Conservation (phyloP, 2,329 filamentous ascomycete species). For the Myriosclerotinia duriaeana region DNA sequence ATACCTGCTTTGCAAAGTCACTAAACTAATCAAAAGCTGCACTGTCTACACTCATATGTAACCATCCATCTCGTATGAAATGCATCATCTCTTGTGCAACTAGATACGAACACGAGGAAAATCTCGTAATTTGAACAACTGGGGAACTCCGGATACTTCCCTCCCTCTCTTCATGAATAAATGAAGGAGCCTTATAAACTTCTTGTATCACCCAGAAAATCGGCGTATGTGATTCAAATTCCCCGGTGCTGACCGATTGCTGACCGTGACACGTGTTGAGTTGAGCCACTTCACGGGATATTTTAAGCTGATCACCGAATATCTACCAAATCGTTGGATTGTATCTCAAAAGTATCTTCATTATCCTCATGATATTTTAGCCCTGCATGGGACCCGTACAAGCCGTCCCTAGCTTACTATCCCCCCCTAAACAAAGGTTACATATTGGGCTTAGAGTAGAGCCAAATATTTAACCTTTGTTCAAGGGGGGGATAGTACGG, state of each 20-base stretch:
- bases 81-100: neutral
- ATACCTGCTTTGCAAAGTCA: too few relatives aligned
- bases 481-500: too few relatives aligned
- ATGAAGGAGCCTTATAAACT: neutral
- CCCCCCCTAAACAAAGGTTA: too few relatives aligned
- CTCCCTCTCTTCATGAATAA: neutral
- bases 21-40: neutral
- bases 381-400: neutral
- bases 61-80: neutral
- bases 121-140: neutral
- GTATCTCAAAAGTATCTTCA: neutral
- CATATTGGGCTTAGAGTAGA: too few relatives aligned
- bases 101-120: neutral
- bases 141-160: constrained; percentile 6
- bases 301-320: neutral
- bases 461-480: too few relatives aligned
- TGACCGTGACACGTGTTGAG: neutral
- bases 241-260: neutral
- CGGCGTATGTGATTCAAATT: neutral
- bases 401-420: neutral
- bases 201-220: neutral
- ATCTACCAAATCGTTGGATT: too few relatives aligned
- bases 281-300: neutral
- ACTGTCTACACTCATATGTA: neutral
- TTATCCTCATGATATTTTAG: neutral